These are phyloP conservation scores for Phytophthora niederhauseri DNA, from an alignment of 352 stramenopile species.

Conservation along the genomic window DNA sequence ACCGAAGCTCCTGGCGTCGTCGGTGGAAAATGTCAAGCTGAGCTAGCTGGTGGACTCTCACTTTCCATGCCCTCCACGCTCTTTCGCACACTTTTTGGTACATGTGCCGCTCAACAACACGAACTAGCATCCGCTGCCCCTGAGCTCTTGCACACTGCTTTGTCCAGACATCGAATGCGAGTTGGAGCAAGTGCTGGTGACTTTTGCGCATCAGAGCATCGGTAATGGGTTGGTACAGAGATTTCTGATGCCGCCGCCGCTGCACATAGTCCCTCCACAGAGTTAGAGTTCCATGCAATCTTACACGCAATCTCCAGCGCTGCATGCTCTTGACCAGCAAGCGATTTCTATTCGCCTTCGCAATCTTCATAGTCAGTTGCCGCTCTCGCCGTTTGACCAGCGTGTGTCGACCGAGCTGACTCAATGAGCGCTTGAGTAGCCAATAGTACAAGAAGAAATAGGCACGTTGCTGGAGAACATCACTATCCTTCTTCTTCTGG, in stretches of 20 bases:
- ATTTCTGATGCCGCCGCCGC: slow-evolving; percentile 13
- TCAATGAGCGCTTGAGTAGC: slow-evolving; percentile 34
- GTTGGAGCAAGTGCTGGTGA: slow-evolving; percentile 13
- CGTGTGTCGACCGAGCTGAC: slow-evolving; percentile 17
- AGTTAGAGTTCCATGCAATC: slow-evolving; percentile 18
- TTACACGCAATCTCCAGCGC: slow-evolving; percentile 25
- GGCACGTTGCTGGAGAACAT: slow-evolving; percentile 23
- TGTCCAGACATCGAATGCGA: slow-evolving; percentile 26
- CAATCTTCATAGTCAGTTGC: slow-evolving; percentile 17
- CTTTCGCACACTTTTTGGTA: slow-evolving; percentile 30
- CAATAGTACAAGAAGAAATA: slow-evolving; percentile 47
- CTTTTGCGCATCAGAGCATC: slow-evolving; percentile 13
- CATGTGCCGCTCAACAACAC: slow-evolving; percentile 32
- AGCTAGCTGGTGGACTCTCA: slow-evolving; percentile 9
- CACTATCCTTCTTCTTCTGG: slow-evolving; percentile 20
- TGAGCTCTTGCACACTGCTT: slow-evolving; percentile 8
- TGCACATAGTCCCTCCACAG: slow-evolving; percentile 22
- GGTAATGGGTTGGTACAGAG: slow-evolving; percentile 18
- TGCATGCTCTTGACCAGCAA: slow-evolving; percentile 30
- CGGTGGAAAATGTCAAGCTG: slow-evolving; percentile 23
- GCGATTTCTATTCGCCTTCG: slow-evolving; percentile 13
- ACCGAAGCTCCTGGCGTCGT: slow-evolving; percentile 10
- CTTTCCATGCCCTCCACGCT: slow-evolving; percentile 31
- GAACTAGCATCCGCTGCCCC: slow-evolving; percentile 13
- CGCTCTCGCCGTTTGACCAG: slow-evolving; percentile 22